Evolutionary conservation across 176 grass and related monocot genomes (phyloP), one percentile per base, ranked within the genome.

Genomic region (Dendrocalamus sinicus): DNA sequence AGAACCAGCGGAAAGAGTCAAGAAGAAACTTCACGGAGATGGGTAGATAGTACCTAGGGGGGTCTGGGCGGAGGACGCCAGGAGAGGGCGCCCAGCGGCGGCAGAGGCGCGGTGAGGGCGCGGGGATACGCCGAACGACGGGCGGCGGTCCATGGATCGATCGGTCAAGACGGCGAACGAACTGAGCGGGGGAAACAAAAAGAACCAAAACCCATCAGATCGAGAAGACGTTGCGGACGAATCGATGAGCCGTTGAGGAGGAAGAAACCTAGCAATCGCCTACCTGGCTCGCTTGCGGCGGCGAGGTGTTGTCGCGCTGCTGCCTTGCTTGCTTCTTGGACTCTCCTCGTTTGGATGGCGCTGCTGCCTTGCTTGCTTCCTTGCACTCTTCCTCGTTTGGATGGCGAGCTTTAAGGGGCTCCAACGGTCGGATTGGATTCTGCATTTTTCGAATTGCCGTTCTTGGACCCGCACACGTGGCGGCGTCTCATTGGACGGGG

Each of bases 51-150:
- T 91, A 94, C 93, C 93, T 89, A 88, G 73, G 20, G 86, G 81
- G 6, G 78, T 70, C 67, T 84, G 54, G 59, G 79, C 59, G 47
- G 86, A 81, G 48, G 86, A 79, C 22, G 89, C 9, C 11, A 81
- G 48, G 14, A 75, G 74, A 7, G 70, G 69, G 8, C 79, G 84
- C 35, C 53, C 86, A 20, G 84, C 44, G 45, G 84, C 74, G 17
- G 50, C 86, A 20, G 84, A 45, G 45, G 84, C 68, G 17, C 44
- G 81, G 76, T 90, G 76, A 1, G 86, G 89, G 46, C 96, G 90
- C 57, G 96, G 96, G 4, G 96, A 98, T 13, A 98, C 53, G 15
- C 41, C 90, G 8, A 94, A 81, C 26, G 90, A 88, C 3, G 93
- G 90, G 20, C 88, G 91, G 64, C 74, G 78, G 58, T 95, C 88